These are phyloP conservation scores for Fistulina hepatica DNA, from an alignment of 1,284 basidiomycete genomes.

Conservation along the genomic window DNA sequence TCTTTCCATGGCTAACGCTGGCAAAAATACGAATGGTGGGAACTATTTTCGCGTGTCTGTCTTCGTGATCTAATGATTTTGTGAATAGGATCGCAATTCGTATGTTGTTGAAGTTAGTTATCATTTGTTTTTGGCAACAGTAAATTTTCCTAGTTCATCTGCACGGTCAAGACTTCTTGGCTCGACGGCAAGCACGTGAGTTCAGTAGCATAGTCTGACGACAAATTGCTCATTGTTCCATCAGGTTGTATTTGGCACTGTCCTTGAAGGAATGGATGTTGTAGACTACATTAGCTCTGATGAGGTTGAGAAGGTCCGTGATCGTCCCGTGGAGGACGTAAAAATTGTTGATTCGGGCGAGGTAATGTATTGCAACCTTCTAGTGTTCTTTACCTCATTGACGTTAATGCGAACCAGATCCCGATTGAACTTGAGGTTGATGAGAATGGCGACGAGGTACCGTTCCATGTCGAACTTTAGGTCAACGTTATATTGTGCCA, in stretches of 20 bases:
- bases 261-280: constrained; percentile 85
- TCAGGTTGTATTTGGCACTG: constrained; percentile 85
- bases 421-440: constrained; percentile 49
- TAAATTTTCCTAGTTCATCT: constrained; percentile 56
- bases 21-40: constrained; percentile 75
- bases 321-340: constrained; percentile 66
- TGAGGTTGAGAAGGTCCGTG: constrained; percentile 41
- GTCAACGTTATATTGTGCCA: constrained; percentile 29
- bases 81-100: constrained; percentile 69
- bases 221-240: constrained; percentile 3
- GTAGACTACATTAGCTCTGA: constrained; percentile 60
- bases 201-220: constrained; percentile 11
- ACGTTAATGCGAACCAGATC: constrained; percentile 34
- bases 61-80: constrained; percentile 11
- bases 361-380: constrained; percentile 32
- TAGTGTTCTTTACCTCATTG: constrained; percentile 8
- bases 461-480: constrained; percentile 84
- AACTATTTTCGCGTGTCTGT: constrained; percentile 1
- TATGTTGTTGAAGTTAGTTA: constrained; percentile 25
- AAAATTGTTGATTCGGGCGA: constrained; percentile 76
- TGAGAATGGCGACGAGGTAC: constrained; percentile 76
- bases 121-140: constrained; percentile 3
- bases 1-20: constrained; percentile 92
- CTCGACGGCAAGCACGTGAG: constrained; percentile 64
- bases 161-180: constrained; percentile 69